phyloP scores from a whole-genome alignment of 768 basidiomycete genomes.

The Austroboletus eburneus region DNA sequence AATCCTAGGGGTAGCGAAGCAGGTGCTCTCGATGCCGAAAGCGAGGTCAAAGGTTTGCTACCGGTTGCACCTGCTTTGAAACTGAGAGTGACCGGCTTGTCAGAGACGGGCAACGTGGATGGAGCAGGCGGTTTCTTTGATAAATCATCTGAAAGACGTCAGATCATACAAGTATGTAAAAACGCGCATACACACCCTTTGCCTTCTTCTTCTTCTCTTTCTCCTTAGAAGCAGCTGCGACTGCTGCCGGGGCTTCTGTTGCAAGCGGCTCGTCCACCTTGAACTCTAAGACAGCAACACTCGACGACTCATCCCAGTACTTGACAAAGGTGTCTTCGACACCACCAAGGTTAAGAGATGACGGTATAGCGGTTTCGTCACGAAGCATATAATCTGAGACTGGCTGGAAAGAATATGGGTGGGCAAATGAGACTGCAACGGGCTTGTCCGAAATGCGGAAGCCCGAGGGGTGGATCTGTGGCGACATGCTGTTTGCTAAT shows the following conservation, averaged over 20 bases:
- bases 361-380: slow-evolving; percentile 72
- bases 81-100: slow-evolving; percentile 77
- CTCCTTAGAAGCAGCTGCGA: slow-evolving; percentile 54
- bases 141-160: slow-evolving; percentile 30
- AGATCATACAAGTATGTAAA: slow-evolving; percentile 3
- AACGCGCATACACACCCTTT: slow-evolving; percentile 40
- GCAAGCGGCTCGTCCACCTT: slow-evolving; percentile 59
- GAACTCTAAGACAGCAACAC: slow-evolving; percentile 71
- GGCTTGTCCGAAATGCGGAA: slow-evolving; percentile 89
- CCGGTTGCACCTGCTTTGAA: slow-evolving; percentile 46
- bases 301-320: slow-evolving; percentile 92
- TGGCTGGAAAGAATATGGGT: slow-evolving; percentile 85
- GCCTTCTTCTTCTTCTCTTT: slow-evolving; percentile 52
- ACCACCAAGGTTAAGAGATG: slow-evolving; percentile 66
- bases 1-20: slow-evolving; percentile 56
- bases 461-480: slow-evolving; percentile 84
- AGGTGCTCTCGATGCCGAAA: slow-evolving; percentile 28
- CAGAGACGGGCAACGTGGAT: slow-evolving; percentile 66
- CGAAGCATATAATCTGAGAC: slow-evolving; percentile 68
- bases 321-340: slow-evolving; percentile 69
- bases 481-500: slow-evolving; percentile 82
- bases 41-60: slow-evolving; percentile 17
- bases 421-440: slow-evolving; percentile 90
- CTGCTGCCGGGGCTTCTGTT: slow-evolving; percentile 18
- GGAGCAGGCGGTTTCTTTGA: slow-evolving; percentile 45